Evolutionary conservation across 164 flowering plant species (phyloP), one percentile per base, ranked within the genome.

Genomic region (Stephania cephalantha): DNA sequence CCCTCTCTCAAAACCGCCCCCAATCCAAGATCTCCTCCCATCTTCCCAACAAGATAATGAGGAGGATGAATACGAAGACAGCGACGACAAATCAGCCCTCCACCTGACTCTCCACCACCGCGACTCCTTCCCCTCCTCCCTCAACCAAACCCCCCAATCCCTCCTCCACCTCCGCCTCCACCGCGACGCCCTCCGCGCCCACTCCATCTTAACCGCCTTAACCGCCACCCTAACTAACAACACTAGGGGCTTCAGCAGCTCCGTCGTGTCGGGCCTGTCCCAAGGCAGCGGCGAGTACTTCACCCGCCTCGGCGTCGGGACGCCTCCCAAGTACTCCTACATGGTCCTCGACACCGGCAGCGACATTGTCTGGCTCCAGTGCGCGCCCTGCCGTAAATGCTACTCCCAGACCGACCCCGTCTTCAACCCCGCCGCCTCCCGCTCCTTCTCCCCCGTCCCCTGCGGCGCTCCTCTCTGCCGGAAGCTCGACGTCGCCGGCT

Each of bases 281-380:
- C 93, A 90, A 68, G 98, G 98, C 4, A 92, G 97, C 78, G 97
- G 98, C 2, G 98, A 94, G 88, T 94, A 94, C 78, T 92, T 94
- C 84, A 90, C 97, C 20, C 87, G 97, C 70, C 18, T 94, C 20
- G 97, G 97, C 9, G 84, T 94, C 0, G 98, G 98, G 1, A 90
- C 98, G 2, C 98, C 98, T 1, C 84, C 95, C 9, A 85, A 48
- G 69, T 83, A 87, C 79, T 70, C 83, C 1, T 92, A 87, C 86
- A 86, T 94, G 95, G 98, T 93, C 29, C 83, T 95, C 6, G 99
- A 95, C 73, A 95, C 99, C 6, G 99, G 99, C 18, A 89, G 94
- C 79, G 99, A 95, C 81, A 82, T 95, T 74, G 87, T 88, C 17
- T 95, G 99, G 99, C 52, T 93, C 73, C 99, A 95, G 78, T 95